phyloP scores from a whole-genome alignment of 2,329 filamentous ascomycete genomes.

The Phoma herbarum region DNA sequence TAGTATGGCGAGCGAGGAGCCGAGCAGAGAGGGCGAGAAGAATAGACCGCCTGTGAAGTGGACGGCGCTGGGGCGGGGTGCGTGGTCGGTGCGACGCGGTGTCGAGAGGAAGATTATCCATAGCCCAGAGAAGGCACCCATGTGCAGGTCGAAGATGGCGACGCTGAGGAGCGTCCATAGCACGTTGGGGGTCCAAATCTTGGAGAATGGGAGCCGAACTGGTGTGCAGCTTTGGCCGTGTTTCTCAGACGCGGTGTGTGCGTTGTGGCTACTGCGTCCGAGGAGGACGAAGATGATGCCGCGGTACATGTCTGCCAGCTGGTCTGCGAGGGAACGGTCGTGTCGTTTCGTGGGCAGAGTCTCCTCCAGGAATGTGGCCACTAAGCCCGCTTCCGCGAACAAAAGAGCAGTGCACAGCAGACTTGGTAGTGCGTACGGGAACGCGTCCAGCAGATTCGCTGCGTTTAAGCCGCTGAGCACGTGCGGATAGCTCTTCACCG shows the following conservation, averaged over 20 bases:
- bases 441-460: conserved; percentile 3
- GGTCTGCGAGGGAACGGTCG: conserved; percentile 1
- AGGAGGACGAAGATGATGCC: conserved; percentile 3
- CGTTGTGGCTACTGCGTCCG: not conserved
- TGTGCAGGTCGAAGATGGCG: conserved; percentile 75
- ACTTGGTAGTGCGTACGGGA: conserved; percentile 17
- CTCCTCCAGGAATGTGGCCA: conserved; percentile 3
- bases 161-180: conserved; percentile 68
- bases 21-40: conserved; percentile 74
- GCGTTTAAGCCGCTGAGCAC: not conserved
- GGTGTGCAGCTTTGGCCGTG: not conserved
- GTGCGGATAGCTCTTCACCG: not conserved
- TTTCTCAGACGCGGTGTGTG: not conserved
- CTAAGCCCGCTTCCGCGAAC: conserved; percentile 11
- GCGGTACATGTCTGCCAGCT: conserved; percentile 7
- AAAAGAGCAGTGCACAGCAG: conserved; percentile 12
- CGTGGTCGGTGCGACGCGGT: conserved; percentile 60
- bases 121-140: conserved; percentile 77
- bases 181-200: conserved; percentile 64
- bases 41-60: conserved; percentile 77
- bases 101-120: conserved; percentile 82
- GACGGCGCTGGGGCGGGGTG: conserved; percentile 49
- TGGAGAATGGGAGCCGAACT: conserved; percentile 54
- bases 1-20: conserved; percentile 79
- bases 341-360: conserved; percentile 9